Evolutionary conservation across 495 filamentous ascomycete species (phyloP), one percentile per base, ranked within the genome.

Genomic region (Thozetella sp.): DNA sequence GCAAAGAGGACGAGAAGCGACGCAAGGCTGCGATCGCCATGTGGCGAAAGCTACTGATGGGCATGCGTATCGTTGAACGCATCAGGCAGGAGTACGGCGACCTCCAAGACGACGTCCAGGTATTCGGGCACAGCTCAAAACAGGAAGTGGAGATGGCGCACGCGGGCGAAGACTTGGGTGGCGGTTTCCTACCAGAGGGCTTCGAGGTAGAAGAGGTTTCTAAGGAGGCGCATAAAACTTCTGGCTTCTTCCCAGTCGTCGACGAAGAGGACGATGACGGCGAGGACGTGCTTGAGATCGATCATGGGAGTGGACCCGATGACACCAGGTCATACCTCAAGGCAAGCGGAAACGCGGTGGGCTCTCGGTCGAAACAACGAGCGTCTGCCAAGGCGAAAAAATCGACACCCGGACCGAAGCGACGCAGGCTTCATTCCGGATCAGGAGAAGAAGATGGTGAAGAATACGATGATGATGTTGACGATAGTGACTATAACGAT

Each of bases 31-130:
- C 90, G 19, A 65, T 98, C 61, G 82, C 79, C 25, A 87, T 85
- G 63, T 99, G 96, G 95, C 83, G 89, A 54, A 96, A 90, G 70
- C 92, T 97, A 60, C 57, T 96, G 43, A 88, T 92, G 79, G 93
- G 93, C 1, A 62, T 97, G 72, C 81, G 92, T 43, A 93, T 98
- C 62, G 80, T 90, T 30, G 85, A 93, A 71, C 80, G 93, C 40
- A 86, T 99, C 26, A 78, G 82, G 40, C 83, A 88, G 55, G 92
- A 97, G 53, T 96, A 97, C 77, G 90, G 89, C n/a, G 63, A 80
- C 37, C 62, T 78, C 0, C 64, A 72, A 25, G 76, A 78, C 17
- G 71, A 75, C 10, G 69, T 72, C 17, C 72, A 79, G 26, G 73
- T 76, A 0, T 72, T 78, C 37, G 75, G 73, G 10, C 63, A 63